These are phyloP conservation scores for Amorphotheca resinae DNA, from an alignment of 495 filamentous ascomycete species.

Conservation along the genomic window DNA sequence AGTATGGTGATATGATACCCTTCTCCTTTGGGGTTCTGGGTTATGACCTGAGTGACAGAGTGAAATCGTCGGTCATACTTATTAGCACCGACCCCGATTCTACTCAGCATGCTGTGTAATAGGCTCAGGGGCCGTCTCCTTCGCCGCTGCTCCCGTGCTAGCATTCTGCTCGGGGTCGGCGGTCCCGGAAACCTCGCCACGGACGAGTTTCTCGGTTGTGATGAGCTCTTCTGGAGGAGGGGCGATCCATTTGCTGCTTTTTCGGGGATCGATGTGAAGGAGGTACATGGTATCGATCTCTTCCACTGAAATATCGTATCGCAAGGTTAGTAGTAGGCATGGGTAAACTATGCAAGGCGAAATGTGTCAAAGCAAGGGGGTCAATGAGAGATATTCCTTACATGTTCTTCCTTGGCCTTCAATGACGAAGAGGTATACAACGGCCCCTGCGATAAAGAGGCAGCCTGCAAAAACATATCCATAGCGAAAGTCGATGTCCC, in stretches of 20 bases:
- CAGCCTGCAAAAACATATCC: slow-evolving; percentile 69
- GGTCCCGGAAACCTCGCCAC: slow-evolving; percentile 1
- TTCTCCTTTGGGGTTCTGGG: too few relatives aligned
- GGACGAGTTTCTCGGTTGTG: slow-evolving; percentile 9
- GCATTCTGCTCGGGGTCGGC: slow-evolving; percentile 4
- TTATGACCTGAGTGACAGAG: too few relatives aligned
- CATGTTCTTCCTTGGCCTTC: slow-evolving; percentile 52
- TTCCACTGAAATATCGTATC: slow-evolving; percentile 45
- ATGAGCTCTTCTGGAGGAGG: slow-evolving; percentile 10
- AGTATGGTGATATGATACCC: too few relatives aligned
- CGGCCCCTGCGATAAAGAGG: slow-evolving; percentile 43
- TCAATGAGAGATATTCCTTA: too few relatives aligned
- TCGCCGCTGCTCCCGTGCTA: too few relatives aligned
- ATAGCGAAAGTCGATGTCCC: slow-evolving; percentile 56
- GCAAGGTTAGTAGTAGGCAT: slow-evolving; percentile 23
- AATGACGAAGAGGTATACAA: slow-evolving; percentile 67
- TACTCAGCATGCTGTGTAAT: slow-evolving; percentile 4
- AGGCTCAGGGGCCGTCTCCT: not conserved
- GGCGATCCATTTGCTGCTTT: slow-evolving; percentile 46
- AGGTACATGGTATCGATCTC: slow-evolving; percentile 76
- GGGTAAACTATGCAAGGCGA: slow-evolving; percentile 1
- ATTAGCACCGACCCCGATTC: too few relatives aligned
- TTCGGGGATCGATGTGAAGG: slow-evolving; percentile 55
- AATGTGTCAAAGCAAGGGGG: too few relatives aligned
- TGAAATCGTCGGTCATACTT: too few relatives aligned